Evolutionary conservation across 2,329 filamentous ascomycete species (phyloP), one percentile per base, ranked within the genome.

Genomic region (Cladosporium austrohemisphaericum): DNA sequence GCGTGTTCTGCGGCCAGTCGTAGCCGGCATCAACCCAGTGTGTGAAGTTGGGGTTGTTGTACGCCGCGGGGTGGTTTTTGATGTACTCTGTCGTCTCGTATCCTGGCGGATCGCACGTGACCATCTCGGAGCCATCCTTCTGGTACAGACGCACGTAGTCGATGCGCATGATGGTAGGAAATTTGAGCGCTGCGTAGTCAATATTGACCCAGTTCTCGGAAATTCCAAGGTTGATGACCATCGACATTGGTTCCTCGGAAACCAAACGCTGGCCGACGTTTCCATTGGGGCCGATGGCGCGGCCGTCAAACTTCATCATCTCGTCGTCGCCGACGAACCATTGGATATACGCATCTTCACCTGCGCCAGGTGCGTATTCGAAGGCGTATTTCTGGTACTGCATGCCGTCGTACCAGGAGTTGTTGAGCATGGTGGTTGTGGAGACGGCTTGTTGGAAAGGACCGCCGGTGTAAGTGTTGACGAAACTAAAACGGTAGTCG

Each of bases 101-200:
- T 0, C 78, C 83, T 0, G 73, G 71, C 2, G 84, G 84, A 67
- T 88, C 84, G 64, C 84, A 88, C 13, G 83, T 85, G 41, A 85
- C 60, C 18, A 66, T 50, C 58, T 76, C 72, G 10, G 74, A 70
- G 45, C 78, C 75, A 11, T 76, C 74, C 53, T 83, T 78, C 64
- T 86, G 83, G 60, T 86, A 87, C 43, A 87, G 84, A 11, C 84
- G 78, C 47, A 88, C 74, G 62, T 86, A 86, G 65, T 87, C 84
- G 50, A 87, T 71, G 2, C 82, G 74, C 64, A 86, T 84, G 13
- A 75, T 66, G 0, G 76, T 71, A 0, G 74, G 77, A 51, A 76
- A 78, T n/a, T 57, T 60, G 33, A 79, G 60, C 3, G 70, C 58
- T 2, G 58, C 64, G 58, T 67, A 71, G 41, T 76, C 65, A 38